phyloP scores from a whole-genome alignment of 2,329 filamentous ascomycete species.

The Coccinonectria pachysandricola region DNA sequence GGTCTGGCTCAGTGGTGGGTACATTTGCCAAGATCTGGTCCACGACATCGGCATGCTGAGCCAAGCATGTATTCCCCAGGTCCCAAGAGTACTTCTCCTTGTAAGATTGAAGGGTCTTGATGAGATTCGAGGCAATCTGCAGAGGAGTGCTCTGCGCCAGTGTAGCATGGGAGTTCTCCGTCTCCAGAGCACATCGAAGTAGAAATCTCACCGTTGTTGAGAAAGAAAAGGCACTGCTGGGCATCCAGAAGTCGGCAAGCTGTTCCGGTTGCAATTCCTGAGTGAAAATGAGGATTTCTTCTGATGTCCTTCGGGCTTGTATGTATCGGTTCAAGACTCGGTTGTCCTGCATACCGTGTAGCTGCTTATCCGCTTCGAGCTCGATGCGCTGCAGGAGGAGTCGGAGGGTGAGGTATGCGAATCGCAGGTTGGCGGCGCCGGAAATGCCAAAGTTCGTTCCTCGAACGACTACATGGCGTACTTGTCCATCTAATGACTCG shows the following conservation, averaged over 20 bases:
- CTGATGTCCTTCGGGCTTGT: constrained; percentile 32
- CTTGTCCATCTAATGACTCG: constrained; percentile 27
- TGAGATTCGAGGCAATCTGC: constrained; percentile 31
- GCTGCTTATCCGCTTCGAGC: constrained; percentile 30
- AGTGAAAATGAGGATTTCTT: constrained; percentile 38
- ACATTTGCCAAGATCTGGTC: constrained; percentile 30
- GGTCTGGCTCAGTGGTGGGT: constrained; percentile 13
- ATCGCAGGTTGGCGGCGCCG: constrained; percentile 39
- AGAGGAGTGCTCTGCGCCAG: constrained; percentile 30
- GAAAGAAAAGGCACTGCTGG: constrained; percentile 36
- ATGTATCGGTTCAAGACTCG: constrained; percentile 24
- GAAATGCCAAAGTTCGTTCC: constrained; percentile 30
- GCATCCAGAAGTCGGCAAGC: constrained; percentile 39
- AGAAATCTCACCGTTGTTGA: constrained; percentile 40
- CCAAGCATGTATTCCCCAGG: constrained; percentile 38
- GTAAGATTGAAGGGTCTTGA: constrained; percentile 29
- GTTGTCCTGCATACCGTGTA: constrained; percentile 10
- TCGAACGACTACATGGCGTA: constrained; percentile 30
- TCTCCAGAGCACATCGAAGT: constrained; percentile 36
- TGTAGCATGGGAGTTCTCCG: constrained; percentile 25
- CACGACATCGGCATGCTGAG: constrained; percentile 35
- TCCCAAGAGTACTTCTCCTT: constrained; percentile 35
- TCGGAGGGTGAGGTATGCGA: constrained; percentile 38
- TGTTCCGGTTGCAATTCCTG: constrained; percentile 34
- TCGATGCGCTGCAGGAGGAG: constrained; percentile 37